Evolutionary conservation across 306 rosid genomes (phyloP).

Genomic region (Cucurbita argyrosperma): DNA sequence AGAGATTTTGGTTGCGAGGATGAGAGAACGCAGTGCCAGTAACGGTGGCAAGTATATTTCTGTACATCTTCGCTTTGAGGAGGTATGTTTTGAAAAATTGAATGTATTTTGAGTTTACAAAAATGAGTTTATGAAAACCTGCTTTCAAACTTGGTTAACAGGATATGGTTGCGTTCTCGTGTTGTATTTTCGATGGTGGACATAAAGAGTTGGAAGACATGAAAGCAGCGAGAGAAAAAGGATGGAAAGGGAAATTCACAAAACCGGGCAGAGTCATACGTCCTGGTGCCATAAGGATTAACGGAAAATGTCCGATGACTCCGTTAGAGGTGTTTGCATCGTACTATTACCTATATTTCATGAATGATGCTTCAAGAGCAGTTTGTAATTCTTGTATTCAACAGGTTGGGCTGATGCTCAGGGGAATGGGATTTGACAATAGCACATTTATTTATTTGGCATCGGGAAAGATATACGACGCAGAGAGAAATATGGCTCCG

Average conservation of each 20-base stretch:
- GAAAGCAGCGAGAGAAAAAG: conserved; percentile 93
- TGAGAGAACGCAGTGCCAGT: conserved; percentile 67
- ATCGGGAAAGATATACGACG: conserved; percentile 76
- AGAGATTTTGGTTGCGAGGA: conserved; percentile 68
- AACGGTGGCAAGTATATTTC: conserved; percentile 87
- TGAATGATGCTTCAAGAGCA: neutral
- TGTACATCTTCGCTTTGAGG: conserved; percentile 96
- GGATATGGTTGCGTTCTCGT: conserved; percentile 99
- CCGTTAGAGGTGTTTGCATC: conserved; percentile 62
- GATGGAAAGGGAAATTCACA: conserved; percentile 95
- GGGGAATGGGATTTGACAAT: conserved; percentile 88
- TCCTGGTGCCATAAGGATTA: conserved; percentile 90
- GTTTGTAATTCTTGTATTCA: conserved; percentile 13
- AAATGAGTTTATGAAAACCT: neutral
- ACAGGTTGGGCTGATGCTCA: conserved; percentile 94
- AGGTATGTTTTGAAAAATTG: conserved; percentile 34
- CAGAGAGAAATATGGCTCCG: conserved; percentile 76
- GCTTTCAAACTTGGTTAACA: conserved; percentile 6
- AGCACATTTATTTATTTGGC: conserved; percentile 83
- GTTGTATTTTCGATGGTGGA: conserved; percentile 90
- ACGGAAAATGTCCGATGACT: conserved; percentile 97
- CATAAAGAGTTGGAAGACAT: conserved; percentile 61
- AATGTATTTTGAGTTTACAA: neutral
- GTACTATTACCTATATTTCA: neutral
- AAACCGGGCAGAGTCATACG: conserved; percentile 91